Percentiles rank a stretch among this genome's conserved stretches.
Conservation (phyloP, 345 rosid genomes). For the Kernera saxatilis region DNA sequence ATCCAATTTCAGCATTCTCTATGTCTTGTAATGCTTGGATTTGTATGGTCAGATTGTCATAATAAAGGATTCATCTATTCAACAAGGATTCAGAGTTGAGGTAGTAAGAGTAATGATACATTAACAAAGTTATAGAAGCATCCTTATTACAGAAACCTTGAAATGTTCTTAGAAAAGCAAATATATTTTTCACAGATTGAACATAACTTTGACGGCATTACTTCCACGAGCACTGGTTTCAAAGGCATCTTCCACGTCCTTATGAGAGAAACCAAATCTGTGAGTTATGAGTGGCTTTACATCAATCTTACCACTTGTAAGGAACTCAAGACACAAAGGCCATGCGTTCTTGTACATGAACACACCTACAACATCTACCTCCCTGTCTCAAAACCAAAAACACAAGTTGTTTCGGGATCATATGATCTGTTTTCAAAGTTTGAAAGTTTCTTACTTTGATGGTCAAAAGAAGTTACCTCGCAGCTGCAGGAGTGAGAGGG, state of each 20-base stretch:
- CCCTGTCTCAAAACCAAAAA: conserved; percentile 44
- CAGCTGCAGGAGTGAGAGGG: conserved; percentile 86
- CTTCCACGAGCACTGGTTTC: conserved; percentile 89
- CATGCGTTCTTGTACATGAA: conserved; percentile 85
- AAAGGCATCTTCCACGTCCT: conserved; percentile 79
- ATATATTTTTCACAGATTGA: conserved; percentile 44
- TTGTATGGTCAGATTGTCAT: conserved; percentile 18
- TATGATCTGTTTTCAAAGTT: neutral
- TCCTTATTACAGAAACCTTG: neutral
- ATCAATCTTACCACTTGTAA: conserved; percentile 74
- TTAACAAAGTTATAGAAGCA: neutral
- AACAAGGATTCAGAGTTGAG: neutral
- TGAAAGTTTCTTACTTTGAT: neutral
- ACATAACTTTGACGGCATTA: conserved; percentile 84
- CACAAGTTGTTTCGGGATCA: neutral
- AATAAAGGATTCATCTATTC: conserved; percentile 12
- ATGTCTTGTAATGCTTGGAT: conserved; percentile 19
- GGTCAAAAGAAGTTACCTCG: conserved; percentile 45
- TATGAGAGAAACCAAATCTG: conserved; percentile 78
- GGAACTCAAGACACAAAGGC: conserved; percentile 75
- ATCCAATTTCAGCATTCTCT: conserved; percentile 4
- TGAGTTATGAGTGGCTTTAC: conserved; percentile 86
- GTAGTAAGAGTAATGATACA: neutral
- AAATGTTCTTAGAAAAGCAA: neutral
- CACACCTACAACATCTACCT: conserved; percentile 78